Evolutionary conservation across 768 basidiomycete genomes (phyloP), one percentile per base, ranked within the genome.

Genomic region (Multifurca ochricompacta): DNA sequence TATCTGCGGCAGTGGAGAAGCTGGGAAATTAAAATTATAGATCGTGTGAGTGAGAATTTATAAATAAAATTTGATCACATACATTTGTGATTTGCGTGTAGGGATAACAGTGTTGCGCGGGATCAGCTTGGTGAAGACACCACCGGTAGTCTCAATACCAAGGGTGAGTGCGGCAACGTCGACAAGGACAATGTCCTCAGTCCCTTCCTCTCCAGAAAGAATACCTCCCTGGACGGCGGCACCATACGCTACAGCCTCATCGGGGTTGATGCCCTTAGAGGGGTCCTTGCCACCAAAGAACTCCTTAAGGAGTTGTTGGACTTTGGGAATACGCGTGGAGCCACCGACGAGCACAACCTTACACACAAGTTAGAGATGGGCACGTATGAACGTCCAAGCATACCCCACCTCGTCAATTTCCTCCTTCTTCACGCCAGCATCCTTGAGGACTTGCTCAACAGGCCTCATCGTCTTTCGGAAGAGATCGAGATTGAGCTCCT

Each of bases 401-500:
- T 23, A 69, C 74, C n/a, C 36, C 41, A 86, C 87, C 74, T 98
- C 94, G 60, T 94, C 82, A 48, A 99, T 74, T 60, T 92, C 87
- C 64, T 97, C 95, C 81, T 98, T 99, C 83, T 94, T 95, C 68
- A 98, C 86, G 63, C 87, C 87, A 60, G 95, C 88, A 66, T 98
- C 95, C 83, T 96, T 96, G 64, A 98, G 77, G 19, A 98, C 95
- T 72, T 97, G 95, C 71, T 97, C 94, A 58, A 98, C 95, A 59
- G 95, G 95, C 77, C 94, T 94, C 91, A 98, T 91, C 31, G 95
- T 99, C 82, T 95, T 95, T 66, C 95, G 81, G 88, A 99, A 99
- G 48, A 98, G 82, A 66, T 99, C 95, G 76, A 96, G 87, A 82
- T 95, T 96, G 62, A 97, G 79, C 71, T 98, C 94, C 71, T 98